These are phyloP conservation scores for Turritis glabra DNA, from an alignment of 345 rosid species.

Conservation along the genomic window DNA sequence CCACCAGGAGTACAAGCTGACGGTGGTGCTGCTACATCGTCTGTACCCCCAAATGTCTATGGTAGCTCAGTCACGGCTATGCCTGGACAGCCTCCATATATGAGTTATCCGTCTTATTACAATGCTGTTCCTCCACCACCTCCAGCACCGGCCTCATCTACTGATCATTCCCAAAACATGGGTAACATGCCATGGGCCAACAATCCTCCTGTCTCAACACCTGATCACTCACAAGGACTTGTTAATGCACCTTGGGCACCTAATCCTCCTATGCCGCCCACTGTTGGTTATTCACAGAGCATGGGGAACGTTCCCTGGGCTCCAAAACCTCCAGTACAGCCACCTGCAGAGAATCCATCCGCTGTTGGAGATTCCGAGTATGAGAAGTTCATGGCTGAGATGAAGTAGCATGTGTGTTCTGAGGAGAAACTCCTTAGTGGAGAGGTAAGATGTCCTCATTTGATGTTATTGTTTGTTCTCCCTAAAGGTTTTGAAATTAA, in stretches of 20 bases:
- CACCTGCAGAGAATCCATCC: conserved; percentile 56
- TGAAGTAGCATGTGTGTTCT: conserved; percentile 58
- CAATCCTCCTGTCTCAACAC: conserved; percentile 44
- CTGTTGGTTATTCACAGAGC: conserved; percentile 58
- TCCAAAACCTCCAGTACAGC: conserved; percentile 52
- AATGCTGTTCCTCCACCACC: conserved; percentile 75
- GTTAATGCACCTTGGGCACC: conserved; percentile 39
- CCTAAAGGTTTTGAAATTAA: background rate
- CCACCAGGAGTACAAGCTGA: conserved; percentile 94
- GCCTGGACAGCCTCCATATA: conserved; percentile 64
- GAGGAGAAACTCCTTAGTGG: conserved; percentile 11
- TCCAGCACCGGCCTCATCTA: conserved; percentile 47
- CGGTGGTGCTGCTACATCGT: conserved; percentile 52
- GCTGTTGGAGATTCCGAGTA: conserved; percentile 84
- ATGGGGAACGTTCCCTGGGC: conserved; percentile 80
- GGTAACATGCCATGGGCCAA: conserved; percentile 67
- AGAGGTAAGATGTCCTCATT: conserved; percentile 54
- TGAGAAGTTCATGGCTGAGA: conserved; percentile 97
- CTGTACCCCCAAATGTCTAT: conserved; percentile 53
- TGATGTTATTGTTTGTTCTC: conserved; percentile 5
- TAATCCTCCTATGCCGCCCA: conserved; percentile 46
- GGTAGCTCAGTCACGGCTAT: conserved; percentile 51
- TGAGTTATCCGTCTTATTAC: conserved; percentile 76
- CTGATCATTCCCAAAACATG: conserved; percentile 59
- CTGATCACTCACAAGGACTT: conserved; percentile 39